Conservation (phyloP, 164 flowering plant species). For the Piper betle region DNA sequence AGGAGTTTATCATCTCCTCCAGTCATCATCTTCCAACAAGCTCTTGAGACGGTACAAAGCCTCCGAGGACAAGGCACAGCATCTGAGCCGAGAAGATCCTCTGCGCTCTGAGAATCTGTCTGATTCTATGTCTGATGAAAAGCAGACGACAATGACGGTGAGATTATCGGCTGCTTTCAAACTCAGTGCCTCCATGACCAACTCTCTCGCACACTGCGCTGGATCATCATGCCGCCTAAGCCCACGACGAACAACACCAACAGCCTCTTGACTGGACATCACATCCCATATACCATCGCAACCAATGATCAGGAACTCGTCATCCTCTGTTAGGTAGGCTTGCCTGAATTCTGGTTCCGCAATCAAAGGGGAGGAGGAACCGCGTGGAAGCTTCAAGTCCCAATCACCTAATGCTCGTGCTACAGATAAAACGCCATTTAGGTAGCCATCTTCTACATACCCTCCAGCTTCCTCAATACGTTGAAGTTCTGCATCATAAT, state of each 20-base stretch:
- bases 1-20: constrained; percentile 7
- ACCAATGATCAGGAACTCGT: constrained; percentile 76
- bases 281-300: constrained; percentile 97
- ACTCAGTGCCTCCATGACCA: constrained; percentile 55
- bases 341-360: constrained; percentile 69
- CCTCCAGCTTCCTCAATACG: constrained; percentile 64
- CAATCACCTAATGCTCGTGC: constrained; percentile 84
- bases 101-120: constrained; percentile 17
- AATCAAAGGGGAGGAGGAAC: constrained; percentile 62
- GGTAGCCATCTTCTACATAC: constrained; percentile 62
- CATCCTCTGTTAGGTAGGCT: constrained; percentile 52
- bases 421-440: constrained; percentile 68
- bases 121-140: constrained; percentile 23
- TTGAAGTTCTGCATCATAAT: constrained; percentile 29
- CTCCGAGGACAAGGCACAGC: constrained; percentile 55
- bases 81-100: constrained; percentile 20
- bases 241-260: constrained; percentile 51
- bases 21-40: constrained; percentile 22
- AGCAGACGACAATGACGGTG: constrained; percentile 67
- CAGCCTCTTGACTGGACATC: constrained; percentile 80
- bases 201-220: constrained; percentile 58
- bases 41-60: constrained; percentile 47
- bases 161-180: constrained; percentile 57
- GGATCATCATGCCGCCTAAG: constrained; percentile 66
- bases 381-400: constrained; percentile 68